Evolutionary conservation across 345 rosid genomes (phyloP).

Genomic region (Iberis pinnata): DNA sequence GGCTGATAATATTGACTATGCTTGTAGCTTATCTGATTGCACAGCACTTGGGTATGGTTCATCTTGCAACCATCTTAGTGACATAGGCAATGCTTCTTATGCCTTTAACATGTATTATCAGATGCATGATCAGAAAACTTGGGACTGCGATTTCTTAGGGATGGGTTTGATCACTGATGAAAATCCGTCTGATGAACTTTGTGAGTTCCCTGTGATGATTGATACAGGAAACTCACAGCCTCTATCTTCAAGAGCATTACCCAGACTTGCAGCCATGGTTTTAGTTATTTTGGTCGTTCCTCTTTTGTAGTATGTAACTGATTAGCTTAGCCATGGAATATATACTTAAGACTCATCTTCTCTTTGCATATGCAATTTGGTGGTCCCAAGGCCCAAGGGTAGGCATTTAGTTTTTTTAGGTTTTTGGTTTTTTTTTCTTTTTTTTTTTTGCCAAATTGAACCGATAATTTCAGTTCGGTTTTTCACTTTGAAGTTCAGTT

Average conservation of each 20-base stretch:
- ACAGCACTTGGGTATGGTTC: constrained; percentile 70
- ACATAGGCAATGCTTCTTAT: constrained; percentile 66
- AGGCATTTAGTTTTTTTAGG: too few relatives aligned
- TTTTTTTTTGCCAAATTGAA: too few relatives aligned
- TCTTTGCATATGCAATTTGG: too few relatives aligned
- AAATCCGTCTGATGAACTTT: constrained; percentile 56
- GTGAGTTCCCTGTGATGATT: constrained; percentile 68
- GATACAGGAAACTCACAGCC: constrained; percentile 29
- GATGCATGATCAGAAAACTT: constrained; percentile 42
- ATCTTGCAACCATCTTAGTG: constrained; percentile 54
- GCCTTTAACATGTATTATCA: constrained; percentile 83
- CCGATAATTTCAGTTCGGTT: too few relatives aligned
- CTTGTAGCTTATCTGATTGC: constrained; percentile 68
- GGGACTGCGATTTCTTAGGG: constrained; percentile 72
- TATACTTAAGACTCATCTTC: too few relatives aligned
- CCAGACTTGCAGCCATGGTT: constrained; percentile 7
- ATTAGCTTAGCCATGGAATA: background rate
- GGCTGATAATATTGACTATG: constrained; percentile 48
- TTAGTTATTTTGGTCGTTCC: constrained; percentile 21
- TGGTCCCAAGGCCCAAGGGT: too few relatives aligned
- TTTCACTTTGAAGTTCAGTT: too few relatives aligned
- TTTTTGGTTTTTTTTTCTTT: too few relatives aligned
- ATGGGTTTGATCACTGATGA: constrained; percentile 43
- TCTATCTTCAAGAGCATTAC: constrained; percentile 11
- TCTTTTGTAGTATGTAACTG: constrained; percentile 1